phyloP scores from a whole-genome alignment of 768 basidiomycete species.

The Clavaria fumosa region DNA sequence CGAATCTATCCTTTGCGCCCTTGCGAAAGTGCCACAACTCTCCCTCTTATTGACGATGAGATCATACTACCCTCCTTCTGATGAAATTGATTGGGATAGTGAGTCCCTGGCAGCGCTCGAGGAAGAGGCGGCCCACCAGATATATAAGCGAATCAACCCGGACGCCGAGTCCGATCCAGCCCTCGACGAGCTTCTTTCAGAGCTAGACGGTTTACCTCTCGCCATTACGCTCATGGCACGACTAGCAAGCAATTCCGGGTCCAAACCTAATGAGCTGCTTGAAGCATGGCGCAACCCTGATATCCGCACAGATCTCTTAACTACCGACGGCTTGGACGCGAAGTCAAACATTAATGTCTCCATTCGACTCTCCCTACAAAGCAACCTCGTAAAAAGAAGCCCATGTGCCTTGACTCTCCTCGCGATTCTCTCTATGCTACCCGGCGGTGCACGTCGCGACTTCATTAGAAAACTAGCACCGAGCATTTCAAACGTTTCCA shows the following conservation, averaged over 20 bases:
- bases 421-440: conserved; percentile 14
- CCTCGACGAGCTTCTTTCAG: conserved; percentile 12
- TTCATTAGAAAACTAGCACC: conserved; percentile 9
- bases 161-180: conserved; percentile 12
- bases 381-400: not conserved
- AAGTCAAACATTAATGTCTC: not conserved
- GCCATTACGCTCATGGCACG: conserved; percentile 23
- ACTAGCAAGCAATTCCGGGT: conserved; percentile 2
- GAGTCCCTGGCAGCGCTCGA: conserved; percentile 14
- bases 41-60: conserved; percentile 23
- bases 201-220: conserved; percentile 18
- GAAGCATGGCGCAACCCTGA: not conserved
- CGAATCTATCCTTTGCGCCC: conserved; percentile 12
- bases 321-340: not conserved
- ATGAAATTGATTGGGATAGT: conserved; percentile 10
- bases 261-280: not conserved
- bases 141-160: conserved; percentile 8
- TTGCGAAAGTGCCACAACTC: conserved; percentile 12
- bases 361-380: not conserved
- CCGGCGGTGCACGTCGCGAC: conserved; percentile 11
- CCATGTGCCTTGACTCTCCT: conserved; percentile 8
- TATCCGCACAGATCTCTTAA: not conserved
- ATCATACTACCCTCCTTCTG: conserved; percentile 14
- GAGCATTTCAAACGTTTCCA: not conserved
- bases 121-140: conserved; percentile 9